Conservation (phyloP, 148 eudicot species). For the Beta vulgaris region DNA sequence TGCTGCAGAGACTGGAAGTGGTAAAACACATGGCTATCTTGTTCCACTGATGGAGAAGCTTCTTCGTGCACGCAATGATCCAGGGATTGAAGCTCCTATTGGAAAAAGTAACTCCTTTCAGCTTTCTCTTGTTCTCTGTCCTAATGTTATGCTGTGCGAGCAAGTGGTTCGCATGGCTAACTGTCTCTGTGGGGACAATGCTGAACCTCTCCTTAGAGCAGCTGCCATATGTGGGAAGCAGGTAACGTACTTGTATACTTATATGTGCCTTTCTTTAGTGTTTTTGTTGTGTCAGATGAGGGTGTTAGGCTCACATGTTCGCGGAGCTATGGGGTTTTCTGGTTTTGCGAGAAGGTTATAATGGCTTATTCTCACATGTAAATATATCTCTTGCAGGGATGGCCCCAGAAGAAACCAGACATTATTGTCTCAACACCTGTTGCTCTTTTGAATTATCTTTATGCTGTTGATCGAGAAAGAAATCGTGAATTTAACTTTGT, state of each 20-base stretch:
- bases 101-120: constrained; percentile 24
- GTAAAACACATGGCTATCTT: constrained; percentile 89
- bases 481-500: constrained; percentile 56
- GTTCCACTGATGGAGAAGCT: constrained; percentile 74
- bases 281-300: not conserved
- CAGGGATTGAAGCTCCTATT: constrained; percentile 23
- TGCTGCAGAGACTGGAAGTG: constrained; percentile 97
- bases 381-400: constrained; percentile 34
- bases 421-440: constrained; percentile 84
- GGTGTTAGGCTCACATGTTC: not conserved
- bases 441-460: constrained; percentile 81
- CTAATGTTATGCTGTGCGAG: constrained; percentile 93
- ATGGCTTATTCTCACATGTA: constrained; percentile 16
- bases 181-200: constrained; percentile 47
- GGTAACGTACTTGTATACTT: constrained; percentile 26
- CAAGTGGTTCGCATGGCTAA: constrained; percentile 97
- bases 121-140: constrained; percentile 78
- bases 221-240: constrained; percentile 80
- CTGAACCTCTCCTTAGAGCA: constrained; percentile 63
- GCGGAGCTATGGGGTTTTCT: not conserved
- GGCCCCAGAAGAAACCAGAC: constrained; percentile 74
- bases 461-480: constrained; percentile 67
- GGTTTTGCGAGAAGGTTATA: not conserved
- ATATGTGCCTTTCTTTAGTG: not conserved
- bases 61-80: constrained; percentile 23